Conservation (phyloP, 768 basidiomycete species). For the Lactarius trivialis region DNA sequence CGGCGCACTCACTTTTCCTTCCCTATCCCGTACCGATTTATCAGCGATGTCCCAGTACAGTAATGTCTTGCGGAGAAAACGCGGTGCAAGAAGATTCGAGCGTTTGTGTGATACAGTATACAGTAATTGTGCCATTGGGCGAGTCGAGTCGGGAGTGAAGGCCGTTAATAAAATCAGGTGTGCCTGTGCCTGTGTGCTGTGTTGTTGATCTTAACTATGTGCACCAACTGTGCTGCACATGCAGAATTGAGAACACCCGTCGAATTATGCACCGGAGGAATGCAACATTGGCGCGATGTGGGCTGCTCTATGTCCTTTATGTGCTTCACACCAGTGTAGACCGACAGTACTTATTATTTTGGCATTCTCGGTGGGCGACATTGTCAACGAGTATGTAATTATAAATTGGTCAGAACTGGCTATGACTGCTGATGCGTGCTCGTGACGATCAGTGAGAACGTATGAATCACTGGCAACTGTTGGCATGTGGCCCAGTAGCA, state of each 20-base stretch:
- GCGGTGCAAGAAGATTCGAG: not conserved
- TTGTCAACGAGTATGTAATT: not conserved
- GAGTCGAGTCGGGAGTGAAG: not conserved
- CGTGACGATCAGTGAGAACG: not conserved
- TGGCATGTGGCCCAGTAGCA: not conserved
- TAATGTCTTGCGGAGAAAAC: not conserved
- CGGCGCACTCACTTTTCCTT: not conserved
- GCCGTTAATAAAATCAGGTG: not conserved
- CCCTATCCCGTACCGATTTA: not conserved
- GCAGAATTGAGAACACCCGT: not conserved
- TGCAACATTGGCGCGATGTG: not conserved
- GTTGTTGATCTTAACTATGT: too few species aligned
- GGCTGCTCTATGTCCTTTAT: not conserved
- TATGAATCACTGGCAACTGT: not conserved
- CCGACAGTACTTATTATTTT: not conserved
- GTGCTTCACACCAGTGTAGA: not conserved
- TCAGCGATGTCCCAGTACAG: not conserved
- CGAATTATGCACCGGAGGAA: not conserved
- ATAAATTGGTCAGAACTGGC: not conserved
- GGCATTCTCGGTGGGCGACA: not conserved
- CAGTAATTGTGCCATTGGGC: not conserved
- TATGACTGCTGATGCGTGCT: not conserved
- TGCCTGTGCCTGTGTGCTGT: conserved; percentile 19
- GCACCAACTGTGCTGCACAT: too few species aligned
- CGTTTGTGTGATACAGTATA: not conserved